Percentiles rank a stretch among this genome's conserved stretches.
phyloP scores from a whole-genome alignment of 768 basidiomycete genomes.

The Podaxis sp. region DNA sequence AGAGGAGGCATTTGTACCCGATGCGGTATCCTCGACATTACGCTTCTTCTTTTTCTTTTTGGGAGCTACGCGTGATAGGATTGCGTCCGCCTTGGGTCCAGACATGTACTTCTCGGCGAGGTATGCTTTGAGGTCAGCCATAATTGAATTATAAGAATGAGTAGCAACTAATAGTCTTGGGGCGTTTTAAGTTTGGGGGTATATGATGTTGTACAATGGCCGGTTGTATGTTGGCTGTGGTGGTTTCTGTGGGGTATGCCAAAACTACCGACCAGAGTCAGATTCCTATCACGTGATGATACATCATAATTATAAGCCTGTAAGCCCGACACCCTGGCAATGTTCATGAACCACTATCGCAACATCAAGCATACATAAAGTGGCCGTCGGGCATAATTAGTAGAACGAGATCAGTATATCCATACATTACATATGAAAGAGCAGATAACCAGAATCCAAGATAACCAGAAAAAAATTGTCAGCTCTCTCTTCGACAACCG shows the following conservation, averaged over 20 bases:
- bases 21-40: constrained; percentile 27
- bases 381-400: background rate
- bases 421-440: background rate
- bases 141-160: constrained; percentile 17
- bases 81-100: constrained; percentile 94
- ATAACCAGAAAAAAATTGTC: background rate
- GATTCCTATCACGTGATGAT: background rate
- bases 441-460: background rate
- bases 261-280: background rate
- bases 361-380: background rate
- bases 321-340: too few relatives aligned
- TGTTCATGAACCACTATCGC: background rate
- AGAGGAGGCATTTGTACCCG: constrained; percentile 25
- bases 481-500: constrained; percentile 41
- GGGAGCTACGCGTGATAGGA: constrained; percentile 62
- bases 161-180: too few relatives aligned
- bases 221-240: background rate
- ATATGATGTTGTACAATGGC: background rate
- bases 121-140: constrained; percentile 72
- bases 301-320: too few relatives aligned
- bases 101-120: constrained; percentile 94
- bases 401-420: background rate
- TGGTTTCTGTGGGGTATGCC: background rate
- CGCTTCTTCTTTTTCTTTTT: constrained; percentile 83
- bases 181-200: background rate